Base-by-base conservation (phyloP, 306 rosid genomes). In the Corylus heterophylla region DNA sequence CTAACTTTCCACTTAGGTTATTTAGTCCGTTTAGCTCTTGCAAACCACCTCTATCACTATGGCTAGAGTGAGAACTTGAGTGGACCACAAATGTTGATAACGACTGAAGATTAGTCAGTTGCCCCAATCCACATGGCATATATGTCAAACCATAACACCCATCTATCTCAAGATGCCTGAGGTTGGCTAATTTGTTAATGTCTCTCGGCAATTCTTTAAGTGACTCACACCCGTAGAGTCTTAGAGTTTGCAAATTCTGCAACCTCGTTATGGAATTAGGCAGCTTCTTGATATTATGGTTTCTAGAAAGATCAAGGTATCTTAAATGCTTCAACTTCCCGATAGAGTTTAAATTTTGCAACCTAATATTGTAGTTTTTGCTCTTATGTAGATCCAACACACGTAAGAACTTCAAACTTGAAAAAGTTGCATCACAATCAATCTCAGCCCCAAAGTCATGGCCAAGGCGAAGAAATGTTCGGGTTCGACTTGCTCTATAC, bases 131-230 rank as follows among this genome's bases (percentile, higher is more conserved):
- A 9, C 1, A 7, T 18, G 82, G 82, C 82, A 82, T 78, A 47
- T 18, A 31, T 8, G 16, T 67, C 22, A 78, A 67, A 0, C 20
- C 0, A 37, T 2, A 0, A 16, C 82, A 82, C 11, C 73, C 76
- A 1, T 74, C 44, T 0, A 48, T 14, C 49, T 78, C 44, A 37
- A 82, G 82, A 50, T 82, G 42, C 42, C 42, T 37, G 42, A 37
- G 42, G 5, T 37, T 37, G 42, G 0, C 31, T 29, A 29, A 29
- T 29, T 29, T 29, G 31, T 29, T 29, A 29, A 29, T 29, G 31
- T 29, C 42, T 35, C 39, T 37, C 4, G 85, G 82, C 49, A 77
- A 27, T 37, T 78, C 73, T 61, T 56, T 25, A 58, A 82, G 73
- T 2, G 0, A 0, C 8, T 7, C 4, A 37, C 86, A 83, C 22